Conservation (phyloP, 208 protist genomes). For the Leishmania tropica region DNA sequence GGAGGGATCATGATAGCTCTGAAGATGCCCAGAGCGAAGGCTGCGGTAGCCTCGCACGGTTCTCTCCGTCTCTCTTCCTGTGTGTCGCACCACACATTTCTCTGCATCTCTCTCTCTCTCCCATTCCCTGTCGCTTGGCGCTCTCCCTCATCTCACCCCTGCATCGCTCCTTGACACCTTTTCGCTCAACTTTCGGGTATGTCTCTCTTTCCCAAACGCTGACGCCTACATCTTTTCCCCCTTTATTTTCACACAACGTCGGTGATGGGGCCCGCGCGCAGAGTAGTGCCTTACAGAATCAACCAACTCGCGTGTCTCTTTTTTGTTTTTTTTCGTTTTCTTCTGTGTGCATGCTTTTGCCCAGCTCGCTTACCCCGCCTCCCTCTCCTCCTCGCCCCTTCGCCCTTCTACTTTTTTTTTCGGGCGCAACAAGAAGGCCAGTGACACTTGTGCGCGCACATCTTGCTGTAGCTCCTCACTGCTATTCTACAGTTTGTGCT, state of each 20-base stretch:
- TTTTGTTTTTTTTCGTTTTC: conserved; percentile 7
- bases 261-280: not conserved
- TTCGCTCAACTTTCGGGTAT: not conserved
- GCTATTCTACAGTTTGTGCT: not conserved
- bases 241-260: not conserved
- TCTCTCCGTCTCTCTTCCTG: not conserved
- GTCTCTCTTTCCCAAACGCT: not conserved
- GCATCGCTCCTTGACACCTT: not conserved
- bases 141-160: not conserved
- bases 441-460: not conserved
- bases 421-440: not conserved
- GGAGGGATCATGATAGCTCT: not conserved
- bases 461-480: not conserved
- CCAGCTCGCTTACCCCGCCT: not conserved
- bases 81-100: no score
- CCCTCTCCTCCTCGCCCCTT: no score
- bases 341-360: not conserved
- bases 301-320: not conserved
- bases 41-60: not conserved
- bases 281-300: not conserved
- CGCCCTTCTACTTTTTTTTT: no score
- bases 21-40: not conserved
- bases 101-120: not conserved
- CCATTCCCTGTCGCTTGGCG: not conserved
- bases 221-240: no score